A percentile compares a stretch with the other conserved stretches of the same genome.
These are phyloP conservation scores for Nakataea oryzae DNA, from an alignment of 2,329 filamentous ascomycete genomes.

Conservation along the genomic window DNA sequence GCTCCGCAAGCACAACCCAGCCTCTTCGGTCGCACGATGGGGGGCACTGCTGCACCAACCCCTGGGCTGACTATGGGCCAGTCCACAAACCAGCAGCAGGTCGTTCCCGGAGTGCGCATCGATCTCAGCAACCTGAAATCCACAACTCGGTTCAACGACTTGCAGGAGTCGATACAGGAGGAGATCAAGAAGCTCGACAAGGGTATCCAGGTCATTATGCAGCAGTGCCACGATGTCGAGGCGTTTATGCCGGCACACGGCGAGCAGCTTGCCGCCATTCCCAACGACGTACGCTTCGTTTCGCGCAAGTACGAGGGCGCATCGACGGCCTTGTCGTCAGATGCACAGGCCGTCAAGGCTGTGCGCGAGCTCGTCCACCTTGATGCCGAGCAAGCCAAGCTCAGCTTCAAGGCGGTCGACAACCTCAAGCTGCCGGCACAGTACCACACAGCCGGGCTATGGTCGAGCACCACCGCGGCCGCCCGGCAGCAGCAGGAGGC, in stretches of 20 bases:
- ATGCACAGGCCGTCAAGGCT: constrained; percentile 29
- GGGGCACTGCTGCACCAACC: constrained; percentile 1
- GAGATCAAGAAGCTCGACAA: constrained; percentile 70
- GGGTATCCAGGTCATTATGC: constrained; percentile 70
- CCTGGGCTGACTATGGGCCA: constrained; percentile 10
- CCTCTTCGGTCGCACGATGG: constrained; percentile 19
- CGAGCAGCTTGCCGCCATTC: constrained; percentile 24
- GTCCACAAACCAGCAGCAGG: constrained; percentile 30
- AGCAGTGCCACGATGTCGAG: constrained; percentile 66
- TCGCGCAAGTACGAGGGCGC: constrained; percentile 33
- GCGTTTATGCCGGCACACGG: constrained; percentile 50
- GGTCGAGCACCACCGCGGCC: constrained; percentile 16
- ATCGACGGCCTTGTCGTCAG: constrained; percentile 25
- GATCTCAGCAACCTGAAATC: constrained; percentile 69
- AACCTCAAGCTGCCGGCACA: constrained; percentile 36
- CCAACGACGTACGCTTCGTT: constrained; percentile 32
- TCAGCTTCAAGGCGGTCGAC: constrained; percentile 34
- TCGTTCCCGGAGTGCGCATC: constrained; percentile 64
- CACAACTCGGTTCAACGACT: constrained; percentile 86
- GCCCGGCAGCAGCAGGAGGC: constrained; percentile 17
- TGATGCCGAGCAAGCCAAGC: constrained; percentile 28
- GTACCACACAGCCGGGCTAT: constrained; percentile 35
- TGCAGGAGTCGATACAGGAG: constrained; percentile 70
- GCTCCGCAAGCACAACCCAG: constrained; percentile 23
- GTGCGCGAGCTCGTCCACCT: constrained; percentile 28